Evolutionary conservation across 2,329 filamentous ascomycete species (phyloP).

Genomic region (Ophiostoma ulmi): DNA sequence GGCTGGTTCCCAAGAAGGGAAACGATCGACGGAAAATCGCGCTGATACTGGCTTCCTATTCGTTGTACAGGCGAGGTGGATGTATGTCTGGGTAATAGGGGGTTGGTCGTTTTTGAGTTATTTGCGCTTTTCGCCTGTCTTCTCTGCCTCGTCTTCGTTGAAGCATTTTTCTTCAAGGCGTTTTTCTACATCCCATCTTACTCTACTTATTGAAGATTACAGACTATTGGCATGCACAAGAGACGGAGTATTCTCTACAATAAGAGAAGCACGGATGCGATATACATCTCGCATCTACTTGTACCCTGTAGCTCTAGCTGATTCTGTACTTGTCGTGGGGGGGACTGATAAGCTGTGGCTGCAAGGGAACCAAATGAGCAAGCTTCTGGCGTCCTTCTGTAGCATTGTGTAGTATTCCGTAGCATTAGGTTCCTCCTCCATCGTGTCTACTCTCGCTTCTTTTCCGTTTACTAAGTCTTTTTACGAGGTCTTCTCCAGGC

Average conservation of each 20-base stretch:
- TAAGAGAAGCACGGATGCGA: too few species aligned
- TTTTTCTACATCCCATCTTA: background rate
- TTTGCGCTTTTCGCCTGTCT: background rate
- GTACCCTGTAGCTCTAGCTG: too few species aligned
- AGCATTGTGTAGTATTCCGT: background rate
- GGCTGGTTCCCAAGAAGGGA: slow-evolving; percentile 21
- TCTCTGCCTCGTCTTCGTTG: too few species aligned
- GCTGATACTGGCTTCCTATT: slow-evolving; percentile 4
- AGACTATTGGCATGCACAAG: background rate
- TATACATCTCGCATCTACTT: too few species aligned
- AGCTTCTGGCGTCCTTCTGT: background rate
- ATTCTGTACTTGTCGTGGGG: background rate
- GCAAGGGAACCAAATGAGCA: background rate
- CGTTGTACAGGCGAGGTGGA: slow-evolving; percentile 5
- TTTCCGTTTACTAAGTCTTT: background rate
- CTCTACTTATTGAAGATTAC: background rate
- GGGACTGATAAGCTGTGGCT: background rate
- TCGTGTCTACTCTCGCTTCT: background rate
- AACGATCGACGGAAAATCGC: slow-evolving; percentile 13
- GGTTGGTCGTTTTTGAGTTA: background rate
- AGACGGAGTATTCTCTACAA: background rate
- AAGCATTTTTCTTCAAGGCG: background rate
- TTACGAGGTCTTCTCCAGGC: background rate
- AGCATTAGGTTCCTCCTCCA: background rate
- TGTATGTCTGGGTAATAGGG: background rate